These are phyloP conservation scores for Coelastrella sp. DNA, from an alignment of 139 green algal genomes.

Conservation along the genomic window DNA sequence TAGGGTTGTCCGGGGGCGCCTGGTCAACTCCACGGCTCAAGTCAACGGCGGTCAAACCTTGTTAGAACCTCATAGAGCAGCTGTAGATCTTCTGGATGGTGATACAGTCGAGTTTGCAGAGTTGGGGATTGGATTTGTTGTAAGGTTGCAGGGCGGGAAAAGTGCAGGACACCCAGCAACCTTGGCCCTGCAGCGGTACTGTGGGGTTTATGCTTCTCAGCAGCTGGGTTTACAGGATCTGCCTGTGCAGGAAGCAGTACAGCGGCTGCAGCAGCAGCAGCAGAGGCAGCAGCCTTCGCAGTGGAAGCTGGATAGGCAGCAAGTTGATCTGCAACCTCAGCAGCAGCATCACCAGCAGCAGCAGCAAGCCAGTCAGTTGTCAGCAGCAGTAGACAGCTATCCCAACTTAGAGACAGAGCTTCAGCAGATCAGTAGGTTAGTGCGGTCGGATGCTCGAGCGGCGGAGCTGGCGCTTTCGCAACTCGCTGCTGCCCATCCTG, in stretches of 20 bases:
- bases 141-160: conserved; percentile 3
- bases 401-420: conserved; percentile 31
- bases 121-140: neutral
- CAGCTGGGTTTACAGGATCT: neutral
- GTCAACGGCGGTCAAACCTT: conserved; percentile 14
- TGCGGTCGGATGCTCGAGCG: neutral
- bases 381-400: conserved; percentile 42
- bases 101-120: conserved; percentile 5
- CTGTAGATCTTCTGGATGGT: neutral
- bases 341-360: conserved; percentile 1
- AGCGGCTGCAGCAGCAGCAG: conserved; percentile 10
- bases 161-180: neutral
- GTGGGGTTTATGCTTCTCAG: conserved; percentile 30
- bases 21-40: neutral
- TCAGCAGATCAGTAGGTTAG: neutral
- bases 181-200: conserved; percentile 1
- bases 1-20: conserved; percentile 36
- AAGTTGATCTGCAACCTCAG: neutral
- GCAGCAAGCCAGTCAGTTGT: conserved; percentile 23
- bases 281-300: conserved; percentile 18
- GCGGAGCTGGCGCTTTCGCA: conserved; percentile 15
- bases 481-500: conserved; percentile 20
- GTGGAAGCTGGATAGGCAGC: neutral
- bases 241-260: neutral
- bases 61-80: conserved; percentile 23